A percentile compares a stretch with the other conserved stretches of the same genome.
These are phyloP conservation scores for Entonaema liquescens DNA, from an alignment of 495 filamentous ascomycete genomes.

Conservation along the genomic window DNA sequence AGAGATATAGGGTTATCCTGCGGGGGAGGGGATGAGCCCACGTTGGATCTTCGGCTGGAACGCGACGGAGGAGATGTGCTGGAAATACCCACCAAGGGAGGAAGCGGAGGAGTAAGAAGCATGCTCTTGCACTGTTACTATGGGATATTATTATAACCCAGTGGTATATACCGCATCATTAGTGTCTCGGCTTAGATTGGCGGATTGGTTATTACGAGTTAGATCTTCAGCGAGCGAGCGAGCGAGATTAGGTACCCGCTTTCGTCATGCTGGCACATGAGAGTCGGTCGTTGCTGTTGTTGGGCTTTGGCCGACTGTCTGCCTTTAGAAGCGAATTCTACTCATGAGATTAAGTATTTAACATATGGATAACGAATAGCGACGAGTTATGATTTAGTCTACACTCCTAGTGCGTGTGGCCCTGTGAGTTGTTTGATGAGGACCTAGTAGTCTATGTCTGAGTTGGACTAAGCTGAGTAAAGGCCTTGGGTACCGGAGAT, in stretches of 20 bases:
- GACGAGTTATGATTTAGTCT: not conserved
- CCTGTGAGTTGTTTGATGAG: not conserved
- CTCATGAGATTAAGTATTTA: not conserved
- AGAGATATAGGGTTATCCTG: not conserved
- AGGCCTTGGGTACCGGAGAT: too few relatives aligned
- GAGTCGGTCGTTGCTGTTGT: not conserved
- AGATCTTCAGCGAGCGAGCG: not conserved
- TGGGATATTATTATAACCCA: too few relatives aligned
- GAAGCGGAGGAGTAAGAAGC: not conserved
- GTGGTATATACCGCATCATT: not conserved
- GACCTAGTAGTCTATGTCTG: too few relatives aligned
- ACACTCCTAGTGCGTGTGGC: not conserved
- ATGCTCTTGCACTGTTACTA: not conserved
- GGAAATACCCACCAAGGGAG: constrained; percentile 34
- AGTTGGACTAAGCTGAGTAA: too few relatives aligned
- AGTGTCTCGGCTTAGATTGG: not conserved
- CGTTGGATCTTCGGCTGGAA: not conserved
- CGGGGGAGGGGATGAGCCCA: not conserved
- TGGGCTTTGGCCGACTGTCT: not conserved
- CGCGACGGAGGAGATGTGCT: not conserved
- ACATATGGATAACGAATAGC: not conserved
- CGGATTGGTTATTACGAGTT: not conserved
- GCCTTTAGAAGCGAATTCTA: not conserved
- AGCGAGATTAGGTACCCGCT: not conserved
- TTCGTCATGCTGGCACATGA: not conserved